Evolutionary conservation across 2,329 filamentous ascomycete species (phyloP), one percentile per base, ranked within the genome.

Genomic region (Diaporthe amygdali): DNA sequence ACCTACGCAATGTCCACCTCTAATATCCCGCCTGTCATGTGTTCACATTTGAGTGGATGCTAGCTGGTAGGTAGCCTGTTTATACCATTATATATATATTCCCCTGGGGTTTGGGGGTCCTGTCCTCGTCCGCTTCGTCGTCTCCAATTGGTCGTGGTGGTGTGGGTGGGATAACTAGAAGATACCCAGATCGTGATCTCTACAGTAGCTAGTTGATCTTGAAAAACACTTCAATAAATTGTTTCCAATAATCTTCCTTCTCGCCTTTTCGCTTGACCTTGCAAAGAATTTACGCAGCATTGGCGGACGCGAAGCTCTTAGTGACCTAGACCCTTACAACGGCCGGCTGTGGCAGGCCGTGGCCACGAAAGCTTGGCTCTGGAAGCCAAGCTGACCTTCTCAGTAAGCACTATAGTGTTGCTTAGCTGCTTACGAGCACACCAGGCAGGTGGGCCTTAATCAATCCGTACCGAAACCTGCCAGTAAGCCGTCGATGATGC

Each of bases 1-100:
- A 64, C 12, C 20, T 37, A 27, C n/a, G n/a, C 56, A 25, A 49
- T 47, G 59, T 64, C 59, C 59, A 64, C 59, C 59, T 64, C 59
- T 64, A 64, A 64, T 64, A 64, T 37, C 59, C 59, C 59, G 73
- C 72, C 72, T 72, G 59, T 61, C 73, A 71, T 63, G 44, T 52
- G 54, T 56, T 41, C 32, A 54, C 61, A 37, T 64, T 27, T 46
- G 27, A 64, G 59, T 64, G 59, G 59, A 64, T 64, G n/a, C 59
- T 64, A 64, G 59, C 20, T 64, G 59, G 59, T 49, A 73, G 74
- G 73, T 76, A 72, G 75, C 74, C 74, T 77, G 76, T 76, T 75
- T 75, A 77, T 77, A 77, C 70, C 73, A 73, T 75, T 75, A 76
- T 74, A 74, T 74, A 76, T 75, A 75, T 74, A 59, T 74, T 72